These are phyloP conservation scores for Taxillus chinensis DNA, from an alignment of 164 flowering plant genomes.

Conservation along the genomic window DNA sequence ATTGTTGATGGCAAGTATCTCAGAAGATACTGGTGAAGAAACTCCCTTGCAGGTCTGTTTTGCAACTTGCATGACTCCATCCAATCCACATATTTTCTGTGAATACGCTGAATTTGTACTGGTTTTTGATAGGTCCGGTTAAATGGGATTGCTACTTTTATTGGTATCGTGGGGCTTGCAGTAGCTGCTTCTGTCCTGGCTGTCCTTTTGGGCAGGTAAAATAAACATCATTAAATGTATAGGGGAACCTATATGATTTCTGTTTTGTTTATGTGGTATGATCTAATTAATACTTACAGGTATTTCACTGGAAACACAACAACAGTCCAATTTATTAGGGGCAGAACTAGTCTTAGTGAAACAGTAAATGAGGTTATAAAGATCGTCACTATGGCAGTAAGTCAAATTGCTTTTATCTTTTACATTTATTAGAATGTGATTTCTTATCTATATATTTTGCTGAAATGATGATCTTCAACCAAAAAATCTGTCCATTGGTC, in stretches of 20 bases:
- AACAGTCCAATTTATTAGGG: slow-evolving; percentile 23
- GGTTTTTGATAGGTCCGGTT: slow-evolving; percentile 56
- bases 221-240: too few species aligned
- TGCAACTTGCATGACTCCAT: not conserved
- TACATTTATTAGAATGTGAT: too few species aligned
- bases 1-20: slow-evolving; percentile 89
- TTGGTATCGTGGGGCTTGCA: slow-evolving; percentile 76
- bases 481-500: too few species aligned
- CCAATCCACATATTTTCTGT: not conserved
- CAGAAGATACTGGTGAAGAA: slow-evolving; percentile 96
- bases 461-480: too few species aligned
- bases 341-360: slow-evolving; percentile 36
- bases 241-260: too few species aligned
- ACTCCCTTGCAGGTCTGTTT: slow-evolving; percentile 87
- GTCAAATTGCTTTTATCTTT: slow-evolving; percentile 8
- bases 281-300: slow-evolving; percentile 21
- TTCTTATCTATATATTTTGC: too few species aligned
- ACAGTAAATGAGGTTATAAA: slow-evolving; percentile 68
- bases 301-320: slow-evolving; percentile 75
- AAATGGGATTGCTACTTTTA: slow-evolving; percentile 92
- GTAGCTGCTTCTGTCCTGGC: slow-evolving; percentile 71
- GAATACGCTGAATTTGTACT: not conserved
- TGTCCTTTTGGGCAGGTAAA: slow-evolving; percentile 35
- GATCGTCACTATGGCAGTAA: slow-evolving; percentile 79
- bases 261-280: not conserved